These are phyloP conservation scores for Tilletia walkeri DNA, from an alignment of 1,284 basidiomycete species.

Conservation along the genomic window DNA sequence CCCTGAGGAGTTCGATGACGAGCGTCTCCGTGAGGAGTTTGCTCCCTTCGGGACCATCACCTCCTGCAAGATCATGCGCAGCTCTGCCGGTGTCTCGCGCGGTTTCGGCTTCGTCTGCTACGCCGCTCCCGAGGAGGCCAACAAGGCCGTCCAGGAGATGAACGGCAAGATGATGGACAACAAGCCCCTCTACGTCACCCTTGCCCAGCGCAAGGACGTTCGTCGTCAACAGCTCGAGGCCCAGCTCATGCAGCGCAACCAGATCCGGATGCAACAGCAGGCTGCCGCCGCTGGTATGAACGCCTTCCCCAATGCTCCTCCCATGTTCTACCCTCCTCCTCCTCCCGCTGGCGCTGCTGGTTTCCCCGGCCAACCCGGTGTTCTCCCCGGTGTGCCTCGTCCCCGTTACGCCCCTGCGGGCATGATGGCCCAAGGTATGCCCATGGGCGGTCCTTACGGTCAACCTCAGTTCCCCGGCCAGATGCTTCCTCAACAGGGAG, in stretches of 20 bases:
- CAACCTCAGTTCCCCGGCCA: constrained; percentile 51
- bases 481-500: constrained; percentile 50
- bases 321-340: constrained; percentile 55
- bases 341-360: constrained; percentile 30
- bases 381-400: constrained; percentile 44
- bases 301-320: constrained; percentile 50
- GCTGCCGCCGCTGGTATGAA: constrained; percentile 47
- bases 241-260: constrained; percentile 63
- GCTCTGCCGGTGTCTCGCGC: constrained; percentile 73
- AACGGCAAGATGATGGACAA: constrained; percentile 99
- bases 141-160: constrained; percentile 99
- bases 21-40: constrained; percentile 66
- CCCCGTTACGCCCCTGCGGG: constrained; percentile 53
- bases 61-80: constrained; percentile 98
- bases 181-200: constrained; percentile 97
- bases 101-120: constrained; percentile 99
- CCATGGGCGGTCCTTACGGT: constrained; percentile 45
- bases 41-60: constrained; percentile 96
- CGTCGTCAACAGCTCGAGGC: constrained; percentile 98
- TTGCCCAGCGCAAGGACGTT: constrained; percentile 97
- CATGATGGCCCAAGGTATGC: constrained; percentile 56
- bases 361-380: constrained; percentile 51
- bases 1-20: constrained; percentile 56
- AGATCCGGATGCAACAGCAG: constrained; percentile 56
- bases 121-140: constrained; percentile 96